Evolutionary conservation across 1,284 basidiomycete species (phyloP).

Genomic region (Cutaneotrichosporon cutaneum): DNA sequence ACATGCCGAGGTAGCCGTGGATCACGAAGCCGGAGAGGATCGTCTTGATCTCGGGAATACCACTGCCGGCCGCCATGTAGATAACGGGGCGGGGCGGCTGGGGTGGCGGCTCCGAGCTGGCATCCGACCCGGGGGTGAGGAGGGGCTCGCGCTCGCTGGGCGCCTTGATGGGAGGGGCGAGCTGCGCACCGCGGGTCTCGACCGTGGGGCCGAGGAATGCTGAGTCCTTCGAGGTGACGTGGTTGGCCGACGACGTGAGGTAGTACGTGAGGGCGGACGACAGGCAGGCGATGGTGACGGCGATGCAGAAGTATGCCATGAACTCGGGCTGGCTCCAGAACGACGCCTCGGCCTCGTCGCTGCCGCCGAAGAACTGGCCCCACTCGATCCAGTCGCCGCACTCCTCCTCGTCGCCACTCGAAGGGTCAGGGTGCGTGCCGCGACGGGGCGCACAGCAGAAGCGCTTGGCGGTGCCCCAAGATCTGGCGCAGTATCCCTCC

Average conservation of each 20-base stretch:
- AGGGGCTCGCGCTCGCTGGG: slow-evolving; percentile 34
- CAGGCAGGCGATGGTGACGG: slow-evolving; percentile 69
- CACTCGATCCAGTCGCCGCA: slow-evolving; percentile 76
- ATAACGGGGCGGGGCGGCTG: slow-evolving; percentile 62
- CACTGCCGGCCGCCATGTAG: slow-evolving; percentile 91
- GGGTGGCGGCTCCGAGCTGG: background rate
- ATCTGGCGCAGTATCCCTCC: slow-evolving; percentile 75
- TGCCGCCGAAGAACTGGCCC: slow-evolving; percentile 55
- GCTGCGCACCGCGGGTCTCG: slow-evolving; percentile 11
- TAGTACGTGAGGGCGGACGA: slow-evolving; percentile 80
- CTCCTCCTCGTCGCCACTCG: slow-evolving; percentile 47
- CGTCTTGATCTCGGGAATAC: slow-evolving; percentile 96
- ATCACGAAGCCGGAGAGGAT: slow-evolving; percentile 96
- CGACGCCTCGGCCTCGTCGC: slow-evolving; percentile 19
- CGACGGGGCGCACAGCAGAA: slow-evolving; percentile 69
- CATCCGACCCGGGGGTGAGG: slow-evolving; percentile 10
- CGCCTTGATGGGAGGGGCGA: slow-evolving; percentile 12
- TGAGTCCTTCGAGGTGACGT: slow-evolving; percentile 82
- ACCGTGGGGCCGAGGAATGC: slow-evolving; percentile 61
- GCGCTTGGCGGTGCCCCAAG: slow-evolving; percentile 72
- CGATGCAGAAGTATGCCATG: slow-evolving; percentile 69
- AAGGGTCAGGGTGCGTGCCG: slow-evolving; percentile 34
- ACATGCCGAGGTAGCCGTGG: slow-evolving; percentile 89
- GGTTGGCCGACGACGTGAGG: slow-evolving; percentile 82
- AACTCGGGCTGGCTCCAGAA: slow-evolving; percentile 59